Percentiles rank a stretch among this genome's conserved stretches.
These are phyloP conservation scores for Termitomyces sp. DNA, from an alignment of 768 basidiomycete species.

Conservation along the genomic window DNA sequence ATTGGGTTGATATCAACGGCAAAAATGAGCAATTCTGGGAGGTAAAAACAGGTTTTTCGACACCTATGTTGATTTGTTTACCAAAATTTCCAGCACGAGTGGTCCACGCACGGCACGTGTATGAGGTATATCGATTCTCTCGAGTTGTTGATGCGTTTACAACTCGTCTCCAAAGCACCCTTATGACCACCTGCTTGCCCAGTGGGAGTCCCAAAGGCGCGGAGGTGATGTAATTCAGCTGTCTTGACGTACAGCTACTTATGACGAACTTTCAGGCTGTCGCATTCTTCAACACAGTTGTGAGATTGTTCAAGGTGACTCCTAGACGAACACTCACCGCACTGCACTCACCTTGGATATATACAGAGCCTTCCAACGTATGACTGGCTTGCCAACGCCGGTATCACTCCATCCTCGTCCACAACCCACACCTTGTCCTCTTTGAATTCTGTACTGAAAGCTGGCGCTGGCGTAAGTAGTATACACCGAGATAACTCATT, in stretches of 20 bases:
- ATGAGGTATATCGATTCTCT: constrained; percentile 28
- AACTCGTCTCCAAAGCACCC: constrained; percentile 42
- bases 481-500: neutral
- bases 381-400: constrained; percentile 63
- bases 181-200: constrained; percentile 55
- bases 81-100: constrained; percentile 53
- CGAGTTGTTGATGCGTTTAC: too few relatives aligned
- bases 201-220: constrained; percentile 54
- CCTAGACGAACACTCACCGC: constrained; percentile 20
- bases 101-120: constrained; percentile 65
- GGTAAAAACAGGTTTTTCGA: constrained; percentile 26
- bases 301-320: constrained; percentile 52
- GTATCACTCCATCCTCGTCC: constrained; percentile 64
- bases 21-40: constrained; percentile 66
- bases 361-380: constrained; percentile 58
- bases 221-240: constrained; percentile 37
- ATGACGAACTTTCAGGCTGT: constrained; percentile 46
- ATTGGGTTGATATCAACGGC: constrained; percentile 62
- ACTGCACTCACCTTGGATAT: constrained; percentile 6
- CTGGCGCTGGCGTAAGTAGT: constrained; percentile 45
- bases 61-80: neutral
- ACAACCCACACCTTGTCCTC: constrained; percentile 54
- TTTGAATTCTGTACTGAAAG: constrained; percentile 50
- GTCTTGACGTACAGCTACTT: neutral
- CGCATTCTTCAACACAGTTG: constrained; percentile 58